Percentiles rank a stretch among this genome's conserved stretches.
Evolutionary conservation across 306 rosid species (phyloP).

Genomic region (Quillaja saponaria): DNA sequence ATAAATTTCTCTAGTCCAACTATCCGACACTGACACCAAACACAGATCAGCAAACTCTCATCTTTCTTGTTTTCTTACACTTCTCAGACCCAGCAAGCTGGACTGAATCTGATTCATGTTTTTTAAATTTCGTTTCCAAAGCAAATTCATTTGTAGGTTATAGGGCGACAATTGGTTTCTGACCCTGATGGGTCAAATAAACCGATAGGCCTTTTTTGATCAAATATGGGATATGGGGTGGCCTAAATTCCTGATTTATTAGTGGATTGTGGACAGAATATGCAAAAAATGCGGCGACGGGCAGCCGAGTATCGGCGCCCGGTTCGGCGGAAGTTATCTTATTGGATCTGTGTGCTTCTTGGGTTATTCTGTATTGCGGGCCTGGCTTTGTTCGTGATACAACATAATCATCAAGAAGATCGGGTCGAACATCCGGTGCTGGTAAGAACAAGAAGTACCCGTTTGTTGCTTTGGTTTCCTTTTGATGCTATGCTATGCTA

Average conservation of each 20-base stretch:
- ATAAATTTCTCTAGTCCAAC: constrained; percentile 13
- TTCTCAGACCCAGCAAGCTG: background rate
- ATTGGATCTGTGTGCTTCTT: constrained; percentile 89
- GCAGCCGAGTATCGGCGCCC: constrained; percentile 98
- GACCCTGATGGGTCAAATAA: constrained; percentile 18
- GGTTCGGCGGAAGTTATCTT: constrained; percentile 78
- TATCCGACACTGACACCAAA: constrained; percentile 12
- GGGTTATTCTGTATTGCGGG: constrained; percentile 65
- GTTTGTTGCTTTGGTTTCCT: background rate
- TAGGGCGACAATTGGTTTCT: background rate
- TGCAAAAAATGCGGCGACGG: constrained; percentile 90
- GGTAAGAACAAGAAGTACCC: constrained; percentile 37
- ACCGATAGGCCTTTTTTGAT: constrained; percentile 25
- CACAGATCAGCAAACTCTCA: constrained; percentile 16
- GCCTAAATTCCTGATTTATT: constrained; percentile 31
- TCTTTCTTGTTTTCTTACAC: background rate
- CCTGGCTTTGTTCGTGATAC: constrained; percentile 64
- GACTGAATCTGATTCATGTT: background rate
- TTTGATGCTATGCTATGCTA: background rate
- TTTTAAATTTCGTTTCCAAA: background rate
- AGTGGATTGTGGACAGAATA: constrained; percentile 46
- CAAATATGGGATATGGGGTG: constrained; percentile 36
- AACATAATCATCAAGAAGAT: constrained; percentile 87
- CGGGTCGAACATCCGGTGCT: constrained; percentile 53
- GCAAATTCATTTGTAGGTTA: constrained; percentile 13